Conservation (phyloP, 2,329 filamentous ascomycete genomes). For the Pyricularia pennisetigena region DNA sequence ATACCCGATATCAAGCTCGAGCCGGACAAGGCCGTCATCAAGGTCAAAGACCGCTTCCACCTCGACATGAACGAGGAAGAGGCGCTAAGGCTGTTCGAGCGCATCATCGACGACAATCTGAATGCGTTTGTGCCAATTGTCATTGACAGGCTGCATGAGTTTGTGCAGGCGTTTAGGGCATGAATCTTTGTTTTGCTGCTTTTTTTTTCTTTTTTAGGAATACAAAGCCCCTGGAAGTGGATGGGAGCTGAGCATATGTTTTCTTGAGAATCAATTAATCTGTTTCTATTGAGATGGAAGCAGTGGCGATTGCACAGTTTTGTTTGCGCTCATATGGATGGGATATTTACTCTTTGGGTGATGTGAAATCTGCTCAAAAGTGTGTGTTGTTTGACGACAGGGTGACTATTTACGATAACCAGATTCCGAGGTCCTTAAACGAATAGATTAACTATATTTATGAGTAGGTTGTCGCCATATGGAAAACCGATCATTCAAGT, state of each 20-base stretch:
- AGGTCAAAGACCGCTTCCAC: slow-evolving; percentile 91
- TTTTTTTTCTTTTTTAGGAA: not conserved
- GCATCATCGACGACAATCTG: slow-evolving; percentile 82
- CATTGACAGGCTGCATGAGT: slow-evolving; percentile 88
- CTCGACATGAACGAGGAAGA: slow-evolving; percentile 88
- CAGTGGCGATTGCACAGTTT: not conserved
- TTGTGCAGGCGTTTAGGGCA: slow-evolving; percentile 85
- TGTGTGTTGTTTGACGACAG: not conserved
- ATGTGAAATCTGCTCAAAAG: too few species aligned
- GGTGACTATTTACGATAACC: not conserved
- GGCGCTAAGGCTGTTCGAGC: slow-evolving; percentile 77
- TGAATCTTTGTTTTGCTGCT: slow-evolving; percentile 19
- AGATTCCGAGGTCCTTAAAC: not conserved
- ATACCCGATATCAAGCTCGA: slow-evolving; percentile 92
- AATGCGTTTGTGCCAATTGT: slow-evolving; percentile 87
- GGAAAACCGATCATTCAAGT: not conserved
- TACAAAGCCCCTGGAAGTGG: not conserved
- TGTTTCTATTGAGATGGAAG: not conserved
- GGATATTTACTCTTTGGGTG: not conserved
- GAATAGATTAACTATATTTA: not conserved
- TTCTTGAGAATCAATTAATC: not conserved
- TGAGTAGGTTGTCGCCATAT: not conserved
- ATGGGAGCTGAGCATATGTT: not conserved
- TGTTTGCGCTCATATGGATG: not conserved
- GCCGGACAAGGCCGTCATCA: slow-evolving; percentile 86